Evolutionary conservation across 2,329 filamentous ascomycete genomes (phyloP).

Genomic region (Stemphylium beticola): DNA sequence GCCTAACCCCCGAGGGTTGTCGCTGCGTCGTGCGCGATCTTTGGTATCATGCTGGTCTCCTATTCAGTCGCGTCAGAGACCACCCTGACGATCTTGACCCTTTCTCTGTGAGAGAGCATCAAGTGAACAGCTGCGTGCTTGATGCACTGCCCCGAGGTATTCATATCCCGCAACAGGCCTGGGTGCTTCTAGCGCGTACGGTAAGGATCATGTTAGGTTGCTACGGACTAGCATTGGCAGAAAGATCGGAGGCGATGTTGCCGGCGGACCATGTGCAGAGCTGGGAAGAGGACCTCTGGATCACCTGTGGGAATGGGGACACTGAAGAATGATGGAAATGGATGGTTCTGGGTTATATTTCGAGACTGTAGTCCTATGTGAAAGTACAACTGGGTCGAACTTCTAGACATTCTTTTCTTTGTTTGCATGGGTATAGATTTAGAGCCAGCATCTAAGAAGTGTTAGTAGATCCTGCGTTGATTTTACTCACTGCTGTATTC

Average conservation of each 20-base stretch:
- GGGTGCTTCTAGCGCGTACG: background rate
- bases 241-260: background rate
- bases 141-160: slow-evolving; percentile 7
- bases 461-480: too few species aligned
- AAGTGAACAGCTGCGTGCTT: background rate
- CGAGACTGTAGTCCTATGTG: too few species aligned
- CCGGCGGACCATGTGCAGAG: background rate
- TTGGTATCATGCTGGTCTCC: slow-evolving; percentile 2
- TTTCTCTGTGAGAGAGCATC: background rate
- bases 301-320: background rate
- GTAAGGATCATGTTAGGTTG: slow-evolving; percentile 1
- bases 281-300: background rate
- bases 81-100: background rate
- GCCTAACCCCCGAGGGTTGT: slow-evolving; percentile 1
- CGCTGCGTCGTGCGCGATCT: slow-evolving; percentile 1
- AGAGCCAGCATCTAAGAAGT: too few species aligned
- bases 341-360: background rate
- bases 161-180: background rate
- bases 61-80: background rate
- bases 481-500: too few species aligned
- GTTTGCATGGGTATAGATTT: too few species aligned
- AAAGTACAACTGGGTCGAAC: too few species aligned
- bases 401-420: too few species aligned
- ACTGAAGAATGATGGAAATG: background rate
- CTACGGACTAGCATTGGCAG: background rate